A percentile compares a stretch with the other conserved stretches of the same genome.
These are phyloP conservation scores for Funneliformis caledonium DNA, from an alignment of 371 early-diverging fungal species.

Conservation along the genomic window DNA sequence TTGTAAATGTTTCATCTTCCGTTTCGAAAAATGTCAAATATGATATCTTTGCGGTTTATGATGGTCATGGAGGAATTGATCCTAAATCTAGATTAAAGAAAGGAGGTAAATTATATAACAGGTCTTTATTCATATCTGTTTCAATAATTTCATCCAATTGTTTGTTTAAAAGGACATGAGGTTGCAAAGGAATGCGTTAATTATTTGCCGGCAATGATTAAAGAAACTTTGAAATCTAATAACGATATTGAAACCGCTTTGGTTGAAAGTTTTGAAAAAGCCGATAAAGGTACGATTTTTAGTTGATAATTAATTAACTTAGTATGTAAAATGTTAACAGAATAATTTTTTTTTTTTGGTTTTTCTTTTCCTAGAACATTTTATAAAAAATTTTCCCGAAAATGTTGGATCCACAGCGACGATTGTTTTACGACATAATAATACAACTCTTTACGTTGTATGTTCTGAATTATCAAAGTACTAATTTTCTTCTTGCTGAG, in stretches of 20 bases:
- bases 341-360: neutral
- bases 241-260: neutral
- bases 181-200: neutral
- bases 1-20: neutral
- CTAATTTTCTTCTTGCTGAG: no score
- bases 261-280: neutral
- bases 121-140: neutral
- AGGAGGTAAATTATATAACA: neutral
- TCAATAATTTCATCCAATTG: neutral
- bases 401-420: neutral
- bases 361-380: neutral
- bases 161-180: neutral
- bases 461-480: neutral
- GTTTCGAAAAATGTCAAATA: neutral
- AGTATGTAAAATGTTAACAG: neutral
- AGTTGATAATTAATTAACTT: neutral
- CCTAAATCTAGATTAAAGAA: neutral
- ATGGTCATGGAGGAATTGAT: neutral
- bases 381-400: neutral
- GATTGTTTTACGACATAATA: neutral
- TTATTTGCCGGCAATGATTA: neutral
- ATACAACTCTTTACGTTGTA: neutral
- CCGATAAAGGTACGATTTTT: neutral
- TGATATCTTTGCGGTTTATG: neutral
- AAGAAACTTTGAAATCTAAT: neutral